These are phyloP conservation scores for Cornus kousa DNA, from an alignment of 148 eudicot species.

Conservation along the genomic window DNA sequence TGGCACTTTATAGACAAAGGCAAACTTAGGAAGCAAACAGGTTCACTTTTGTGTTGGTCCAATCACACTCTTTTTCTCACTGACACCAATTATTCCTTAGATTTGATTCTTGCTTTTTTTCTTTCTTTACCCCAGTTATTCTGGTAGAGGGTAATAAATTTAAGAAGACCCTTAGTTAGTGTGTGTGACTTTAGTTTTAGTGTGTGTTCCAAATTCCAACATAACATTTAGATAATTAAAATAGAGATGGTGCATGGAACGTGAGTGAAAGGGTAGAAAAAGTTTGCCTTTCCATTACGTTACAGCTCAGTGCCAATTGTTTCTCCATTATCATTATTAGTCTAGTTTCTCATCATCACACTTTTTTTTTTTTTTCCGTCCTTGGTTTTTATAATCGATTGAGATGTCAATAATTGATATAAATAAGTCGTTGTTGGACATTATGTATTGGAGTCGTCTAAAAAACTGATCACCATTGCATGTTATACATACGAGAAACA, in stretches of 20 bases:
- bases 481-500: no score
- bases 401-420: no score
- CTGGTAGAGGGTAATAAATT: no score
- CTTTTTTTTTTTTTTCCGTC: background rate
- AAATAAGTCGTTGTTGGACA: no score
- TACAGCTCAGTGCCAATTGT: conserved; percentile 3
- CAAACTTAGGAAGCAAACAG: background rate
- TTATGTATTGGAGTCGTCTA: no score
- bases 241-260: background rate
- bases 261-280: background rate
- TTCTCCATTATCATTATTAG: background rate
- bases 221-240: background rate
- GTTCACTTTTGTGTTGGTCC: conserved; percentile 16
- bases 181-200: background rate
- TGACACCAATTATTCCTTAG: conserved; percentile 17
- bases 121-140: conserved; percentile 4
- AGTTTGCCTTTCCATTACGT: background rate
- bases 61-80: background rate
- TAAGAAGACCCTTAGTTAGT: background rate
- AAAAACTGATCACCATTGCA: no score
- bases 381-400: no score
- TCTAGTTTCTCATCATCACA: background rate
- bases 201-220: conserved; percentile 8
- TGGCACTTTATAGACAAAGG: conserved; percentile 17
- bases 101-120: conserved; percentile 23